Conservation (phyloP, 257 asterid genomes). For the Solanum chmielewskii region DNA sequence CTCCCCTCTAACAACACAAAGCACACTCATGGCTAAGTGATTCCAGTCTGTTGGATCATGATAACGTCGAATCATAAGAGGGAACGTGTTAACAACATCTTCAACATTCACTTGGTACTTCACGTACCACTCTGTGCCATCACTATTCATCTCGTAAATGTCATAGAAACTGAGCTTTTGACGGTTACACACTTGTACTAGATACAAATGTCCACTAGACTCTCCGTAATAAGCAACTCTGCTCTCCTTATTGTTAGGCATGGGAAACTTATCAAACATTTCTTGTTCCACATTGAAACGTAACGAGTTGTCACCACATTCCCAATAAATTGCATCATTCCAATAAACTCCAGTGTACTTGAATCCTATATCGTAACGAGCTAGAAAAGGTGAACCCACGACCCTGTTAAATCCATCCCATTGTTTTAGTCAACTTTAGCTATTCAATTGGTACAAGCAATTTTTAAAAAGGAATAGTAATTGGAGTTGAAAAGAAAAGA, state of each 20-base stretch:
- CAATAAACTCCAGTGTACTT: not conserved
- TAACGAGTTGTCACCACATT: not conserved
- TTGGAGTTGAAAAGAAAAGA: too few relatives aligned
- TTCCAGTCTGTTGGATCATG: not conserved
- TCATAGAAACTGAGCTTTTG: not conserved
- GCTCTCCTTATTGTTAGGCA: not conserved
- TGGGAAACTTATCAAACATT: not conserved
- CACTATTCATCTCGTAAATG: not conserved
- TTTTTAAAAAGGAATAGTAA: too few relatives aligned
- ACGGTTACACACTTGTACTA: not conserved
- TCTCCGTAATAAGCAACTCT: not conserved
- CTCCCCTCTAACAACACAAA: not conserved
- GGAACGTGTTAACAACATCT: not conserved
- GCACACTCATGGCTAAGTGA: not conserved
- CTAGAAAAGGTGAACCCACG: slow-evolving; percentile 4
- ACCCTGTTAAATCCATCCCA: too few relatives aligned
- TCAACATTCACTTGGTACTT: not conserved
- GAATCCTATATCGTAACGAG: not conserved
- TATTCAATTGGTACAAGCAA: too few relatives aligned
- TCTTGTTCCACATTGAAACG: not conserved
- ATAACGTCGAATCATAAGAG: not conserved
- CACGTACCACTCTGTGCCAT: not conserved
- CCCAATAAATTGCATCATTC: not conserved
- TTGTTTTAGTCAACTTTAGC: too few relatives aligned
- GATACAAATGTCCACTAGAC: not conserved